Conservation (phyloP, 1,284 basidiomycete genomes). For the Baeospora myosura region DNA sequence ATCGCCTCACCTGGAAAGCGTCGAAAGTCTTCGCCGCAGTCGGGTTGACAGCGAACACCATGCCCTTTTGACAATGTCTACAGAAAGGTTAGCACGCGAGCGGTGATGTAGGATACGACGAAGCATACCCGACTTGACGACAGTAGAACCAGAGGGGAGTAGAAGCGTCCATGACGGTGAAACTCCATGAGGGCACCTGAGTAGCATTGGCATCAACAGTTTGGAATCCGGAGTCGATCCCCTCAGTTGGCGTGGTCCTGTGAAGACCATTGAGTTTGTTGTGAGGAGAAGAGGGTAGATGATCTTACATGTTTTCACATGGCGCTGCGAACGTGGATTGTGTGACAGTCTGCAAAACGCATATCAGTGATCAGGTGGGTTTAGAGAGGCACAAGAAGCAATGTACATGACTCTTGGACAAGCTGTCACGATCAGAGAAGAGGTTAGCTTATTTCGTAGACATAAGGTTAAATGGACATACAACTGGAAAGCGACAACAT, state of each 20-base stretch:
- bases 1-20: constrained; percentile 10
- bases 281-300: neutral
- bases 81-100: constrained; percentile 6
- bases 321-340: constrained; percentile 19
- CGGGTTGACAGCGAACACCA: constrained; percentile 15
- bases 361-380: neutral
- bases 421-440: neutral
- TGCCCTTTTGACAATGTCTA: constrained; percentile 13
- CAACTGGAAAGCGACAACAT: constrained; percentile 14
- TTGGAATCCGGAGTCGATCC: constrained; percentile 19
- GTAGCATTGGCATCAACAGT: constrained; percentile 14
- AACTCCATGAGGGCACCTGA: constrained; percentile 16
- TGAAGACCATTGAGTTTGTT: neutral
- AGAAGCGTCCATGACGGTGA: constrained; percentile 17
- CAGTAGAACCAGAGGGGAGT: constrained; percentile 22
- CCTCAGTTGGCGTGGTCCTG: constrained; percentile 14
- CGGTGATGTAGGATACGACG: neutral
- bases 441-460: neutral
- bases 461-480: constrained; percentile 4
- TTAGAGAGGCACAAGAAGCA: neutral
- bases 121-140: constrained; percentile 12
- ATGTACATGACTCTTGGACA: constrained; percentile 13
- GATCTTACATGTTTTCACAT: constrained; percentile 11
- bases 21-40: constrained; percentile 13
- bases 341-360: constrained; percentile 15